A percentile compares a stretch with the other conserved stretches of the same genome.
These are phyloP conservation scores for Aaosphaeria arxii DNA, from an alignment of 2,329 filamentous ascomycete species.

Conservation along the genomic window DNA sequence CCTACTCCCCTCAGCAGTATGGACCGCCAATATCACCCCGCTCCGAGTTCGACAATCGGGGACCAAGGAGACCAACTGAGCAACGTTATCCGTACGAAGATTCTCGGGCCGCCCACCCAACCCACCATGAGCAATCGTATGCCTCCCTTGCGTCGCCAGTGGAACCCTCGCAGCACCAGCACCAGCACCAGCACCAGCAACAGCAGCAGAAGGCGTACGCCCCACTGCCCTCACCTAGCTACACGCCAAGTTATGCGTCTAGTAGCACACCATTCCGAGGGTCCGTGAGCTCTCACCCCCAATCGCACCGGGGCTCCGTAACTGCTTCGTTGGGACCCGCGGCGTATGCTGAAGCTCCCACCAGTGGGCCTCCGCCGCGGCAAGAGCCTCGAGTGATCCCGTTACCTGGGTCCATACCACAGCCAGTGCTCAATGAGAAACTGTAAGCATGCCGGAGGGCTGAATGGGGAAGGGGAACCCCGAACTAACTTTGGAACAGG, in stretches of 20 bases:
- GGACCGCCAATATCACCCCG: slow-evolving; percentile 36
- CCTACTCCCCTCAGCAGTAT: slow-evolving; percentile 40
- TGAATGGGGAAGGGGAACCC: slow-evolving; percentile 13
- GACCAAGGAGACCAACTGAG: slow-evolving; percentile 22
- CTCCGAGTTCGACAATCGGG: slow-evolving; percentile 31
- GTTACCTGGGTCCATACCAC: slow-evolving; percentile 36
- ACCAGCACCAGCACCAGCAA: too few species aligned
- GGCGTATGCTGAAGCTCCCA: slow-evolving; percentile 30
- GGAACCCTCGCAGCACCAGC: slow-evolving; percentile 19
- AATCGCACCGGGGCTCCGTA: slow-evolving; percentile 34
- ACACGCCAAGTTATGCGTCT: slow-evolving; percentile 38
- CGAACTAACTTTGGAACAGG: slow-evolving; percentile 20
- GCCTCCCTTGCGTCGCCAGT: slow-evolving; percentile 36
- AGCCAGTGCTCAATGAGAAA: slow-evolving; percentile 38
- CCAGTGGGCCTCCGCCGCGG: slow-evolving; percentile 25
- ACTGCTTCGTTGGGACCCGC: slow-evolving; percentile 28
- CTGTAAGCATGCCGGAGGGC: slow-evolving; percentile 28
- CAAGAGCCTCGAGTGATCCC: slow-evolving; percentile 28
- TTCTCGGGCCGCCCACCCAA: slow-evolving; percentile 22
- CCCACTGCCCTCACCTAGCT: slow-evolving; percentile 37
- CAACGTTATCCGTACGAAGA: slow-evolving; percentile 35
- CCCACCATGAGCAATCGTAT: slow-evolving; percentile 30
- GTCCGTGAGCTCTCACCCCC: slow-evolving; percentile 35
- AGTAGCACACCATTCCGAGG: slow-evolving; percentile 37
- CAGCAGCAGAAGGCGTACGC: slow-evolving; percentile 25